Evolutionary conservation across 345 rosid genomes (phyloP).

Genomic region (Salix suchowensis): DNA sequence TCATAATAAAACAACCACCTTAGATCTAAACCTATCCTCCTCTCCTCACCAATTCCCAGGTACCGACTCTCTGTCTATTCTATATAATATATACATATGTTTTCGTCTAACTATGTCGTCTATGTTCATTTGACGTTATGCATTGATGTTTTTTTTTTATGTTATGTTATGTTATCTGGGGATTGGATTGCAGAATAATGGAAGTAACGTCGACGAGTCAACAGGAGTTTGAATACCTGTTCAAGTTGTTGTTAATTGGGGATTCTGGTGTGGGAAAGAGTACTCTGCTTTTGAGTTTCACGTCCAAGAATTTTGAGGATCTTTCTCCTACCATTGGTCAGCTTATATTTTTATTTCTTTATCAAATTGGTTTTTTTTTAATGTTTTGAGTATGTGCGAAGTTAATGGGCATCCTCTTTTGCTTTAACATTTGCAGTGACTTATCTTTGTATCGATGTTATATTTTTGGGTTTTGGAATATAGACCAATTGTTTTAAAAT

Average conservation of each 20-base stretch:
- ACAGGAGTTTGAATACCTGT: constrained; percentile 15
- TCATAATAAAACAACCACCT: not conserved
- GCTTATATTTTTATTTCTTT: too few species aligned
- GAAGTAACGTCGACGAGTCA: constrained; percentile 1
- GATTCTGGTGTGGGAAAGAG: constrained; percentile 27
- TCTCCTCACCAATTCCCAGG: constrained; percentile 1
- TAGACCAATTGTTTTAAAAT: too few species aligned
- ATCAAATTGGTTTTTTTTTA: not conserved
- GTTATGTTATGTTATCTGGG: not conserved
- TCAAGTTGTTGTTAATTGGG: constrained; percentile 24
- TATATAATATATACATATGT: not conserved
- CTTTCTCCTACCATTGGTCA: constrained; percentile 25
- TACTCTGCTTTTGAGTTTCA: constrained; percentile 19
- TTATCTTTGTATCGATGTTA: too few species aligned
- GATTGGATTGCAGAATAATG: not conserved
- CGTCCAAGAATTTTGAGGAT: constrained; percentile 21
- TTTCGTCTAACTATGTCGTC: not conserved
- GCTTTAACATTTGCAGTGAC: not conserved
- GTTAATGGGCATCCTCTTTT: not conserved
- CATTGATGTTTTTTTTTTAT: constrained; percentile 5
- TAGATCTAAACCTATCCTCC: not conserved
- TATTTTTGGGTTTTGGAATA: too few species aligned
- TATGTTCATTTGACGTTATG: not conserved
- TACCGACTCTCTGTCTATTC: not conserved
- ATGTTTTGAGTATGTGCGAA: not conserved